Percentiles rank a stretch among this genome's conserved stretches.
Conservation (phyloP, 2,329 filamentous ascomycete genomes). For the Colletotrichum sojae region DNA sequence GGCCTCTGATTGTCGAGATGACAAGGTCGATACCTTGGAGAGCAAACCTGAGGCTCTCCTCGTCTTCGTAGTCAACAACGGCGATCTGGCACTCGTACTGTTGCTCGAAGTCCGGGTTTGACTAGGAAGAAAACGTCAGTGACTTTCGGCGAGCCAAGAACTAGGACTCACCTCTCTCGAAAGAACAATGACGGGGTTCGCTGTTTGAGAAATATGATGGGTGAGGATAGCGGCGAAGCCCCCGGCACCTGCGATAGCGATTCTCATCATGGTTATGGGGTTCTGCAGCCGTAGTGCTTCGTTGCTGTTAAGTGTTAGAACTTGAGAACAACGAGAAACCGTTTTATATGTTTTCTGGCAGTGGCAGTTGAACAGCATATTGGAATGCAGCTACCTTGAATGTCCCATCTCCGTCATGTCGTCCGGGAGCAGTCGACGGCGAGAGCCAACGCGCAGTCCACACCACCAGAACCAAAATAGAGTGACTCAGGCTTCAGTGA, state of each 20-base stretch:
- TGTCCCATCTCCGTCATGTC: not conserved
- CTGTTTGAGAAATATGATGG: constrained; percentile 73
- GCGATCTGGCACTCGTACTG: constrained; percentile 75
- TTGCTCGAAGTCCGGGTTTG: constrained; percentile 66
- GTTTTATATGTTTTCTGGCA: constrained; percentile 1
- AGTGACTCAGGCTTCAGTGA: constrained; percentile 22
- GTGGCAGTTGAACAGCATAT: not conserved
- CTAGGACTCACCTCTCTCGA: constrained; percentile 71
- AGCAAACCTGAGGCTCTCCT: constrained; percentile 71
- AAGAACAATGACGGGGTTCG: constrained; percentile 79
- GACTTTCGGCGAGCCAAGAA: not conserved
- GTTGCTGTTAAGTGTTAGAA: not conserved
- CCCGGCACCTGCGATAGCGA: constrained; percentile 63
- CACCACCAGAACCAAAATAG: constrained; percentile 3
- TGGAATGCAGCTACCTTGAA: constrained; percentile 1
- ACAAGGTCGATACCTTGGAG: constrained; percentile 81
- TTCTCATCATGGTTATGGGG: constrained; percentile 59
- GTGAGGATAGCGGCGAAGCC: constrained; percentile 61
- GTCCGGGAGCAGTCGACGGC: not conserved
- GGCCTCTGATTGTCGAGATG: constrained; percentile 80
- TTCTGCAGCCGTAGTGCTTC: not conserved
- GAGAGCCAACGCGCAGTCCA: constrained; percentile 11
- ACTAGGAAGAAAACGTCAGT: constrained; percentile 51
- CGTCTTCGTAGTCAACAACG: constrained; percentile 76
- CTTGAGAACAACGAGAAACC: not conserved